Conservation (phyloP, 2,329 filamentous ascomycete genomes). For the Neopestalotiopsis sp. region DNA sequence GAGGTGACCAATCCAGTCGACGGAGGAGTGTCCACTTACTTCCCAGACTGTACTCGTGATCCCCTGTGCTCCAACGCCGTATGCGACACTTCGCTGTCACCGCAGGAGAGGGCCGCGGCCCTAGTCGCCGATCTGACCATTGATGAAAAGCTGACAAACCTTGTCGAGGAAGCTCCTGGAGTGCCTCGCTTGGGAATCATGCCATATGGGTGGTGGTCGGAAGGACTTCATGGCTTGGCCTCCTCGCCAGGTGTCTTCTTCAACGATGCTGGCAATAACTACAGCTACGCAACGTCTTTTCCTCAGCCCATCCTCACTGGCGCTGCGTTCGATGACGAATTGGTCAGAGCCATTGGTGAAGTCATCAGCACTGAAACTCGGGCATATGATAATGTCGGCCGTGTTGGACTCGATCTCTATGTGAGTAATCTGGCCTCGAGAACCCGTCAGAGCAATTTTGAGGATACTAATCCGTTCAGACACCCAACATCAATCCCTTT, state of each 20-base stretch:
- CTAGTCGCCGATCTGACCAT: conserved; percentile 30
- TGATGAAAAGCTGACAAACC: conserved; percentile 30
- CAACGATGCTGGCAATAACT: conserved; percentile 29
- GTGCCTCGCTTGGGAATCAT: conserved; percentile 63
- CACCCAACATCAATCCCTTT: conserved; percentile 34
- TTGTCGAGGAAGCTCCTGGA: conserved; percentile 45
- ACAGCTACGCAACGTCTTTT: conserved; percentile 37
- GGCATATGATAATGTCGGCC: conserved; percentile 37
- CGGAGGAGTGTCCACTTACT: conserved; percentile 13
- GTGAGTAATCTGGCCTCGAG: background rate
- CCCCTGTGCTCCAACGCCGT: conserved; percentile 31
- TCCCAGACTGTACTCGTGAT: conserved; percentile 30
- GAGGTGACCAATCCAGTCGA: background rate
- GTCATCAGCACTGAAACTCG: conserved; percentile 38
- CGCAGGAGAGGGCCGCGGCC: conserved; percentile 27
- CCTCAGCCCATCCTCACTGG: conserved; percentile 36
- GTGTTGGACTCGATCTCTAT: conserved; percentile 31
- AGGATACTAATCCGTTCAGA: conserved; percentile 17
- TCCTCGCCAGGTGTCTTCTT: conserved; percentile 50
- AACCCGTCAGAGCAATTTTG: background rate
- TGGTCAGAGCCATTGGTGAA: conserved; percentile 34
- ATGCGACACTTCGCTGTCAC: conserved; percentile 28
- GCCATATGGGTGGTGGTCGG: conserved; percentile 65
- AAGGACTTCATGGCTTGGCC: conserved; percentile 68
- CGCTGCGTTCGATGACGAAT: conserved; percentile 37